Evolutionary conservation across 1,139 yeast genomes (phyloP).

Genomic region (Kluyveromyces sp.): DNA sequence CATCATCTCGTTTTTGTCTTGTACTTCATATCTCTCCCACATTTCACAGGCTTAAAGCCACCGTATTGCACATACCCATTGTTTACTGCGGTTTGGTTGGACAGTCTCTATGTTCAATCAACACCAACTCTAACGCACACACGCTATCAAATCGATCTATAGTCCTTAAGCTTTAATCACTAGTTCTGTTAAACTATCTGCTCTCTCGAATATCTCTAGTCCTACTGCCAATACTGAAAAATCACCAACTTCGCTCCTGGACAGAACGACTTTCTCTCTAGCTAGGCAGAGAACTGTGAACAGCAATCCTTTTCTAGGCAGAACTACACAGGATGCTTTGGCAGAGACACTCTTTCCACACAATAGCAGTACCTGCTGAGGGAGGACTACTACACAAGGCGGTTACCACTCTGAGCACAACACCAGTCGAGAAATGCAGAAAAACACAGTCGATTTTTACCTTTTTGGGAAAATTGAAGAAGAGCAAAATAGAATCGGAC

Average conservation of each 20-base stretch:
- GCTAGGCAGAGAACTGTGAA: background rate
- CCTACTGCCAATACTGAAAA: background rate
- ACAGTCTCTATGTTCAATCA: background rate
- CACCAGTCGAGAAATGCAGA: background rate
- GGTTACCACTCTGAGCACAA: no score
- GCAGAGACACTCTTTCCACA: no score
- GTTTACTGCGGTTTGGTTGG: constrained; percentile 11
- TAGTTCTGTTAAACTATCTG: background rate
- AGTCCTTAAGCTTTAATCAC: background rate
- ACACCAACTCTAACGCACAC: background rate
- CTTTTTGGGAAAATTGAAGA: background rate
- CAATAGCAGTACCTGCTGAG: no score
- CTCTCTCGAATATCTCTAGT: background rate
- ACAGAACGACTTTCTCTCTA: background rate
- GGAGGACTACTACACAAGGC: no score
- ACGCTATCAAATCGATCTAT: background rate
- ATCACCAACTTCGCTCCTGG: background rate
- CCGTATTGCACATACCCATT: constrained; percentile 18
- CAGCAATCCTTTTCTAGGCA: background rate
- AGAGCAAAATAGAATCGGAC: background rate
- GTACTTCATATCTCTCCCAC: background rate
- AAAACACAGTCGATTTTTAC: background rate
- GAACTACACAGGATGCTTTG: no score
- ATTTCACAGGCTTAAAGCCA: background rate
- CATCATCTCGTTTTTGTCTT: background rate